A percentile compares a stretch with the other conserved stretches of the same genome.
phyloP scores from a whole-genome alignment of 345 rosid species.

The Ricinus communis region DNA sequence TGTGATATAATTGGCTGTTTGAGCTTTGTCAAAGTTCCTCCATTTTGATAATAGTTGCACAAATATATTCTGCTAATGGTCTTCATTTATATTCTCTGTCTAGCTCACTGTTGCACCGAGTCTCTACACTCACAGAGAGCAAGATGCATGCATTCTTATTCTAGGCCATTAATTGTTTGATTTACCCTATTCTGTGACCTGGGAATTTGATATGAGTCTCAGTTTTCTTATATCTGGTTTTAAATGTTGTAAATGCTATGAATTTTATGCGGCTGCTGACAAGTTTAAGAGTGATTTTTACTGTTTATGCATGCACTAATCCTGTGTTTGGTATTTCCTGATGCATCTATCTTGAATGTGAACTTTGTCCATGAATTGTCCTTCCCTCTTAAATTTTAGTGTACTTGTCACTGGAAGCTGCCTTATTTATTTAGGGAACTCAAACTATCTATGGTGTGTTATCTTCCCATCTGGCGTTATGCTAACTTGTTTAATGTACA shows the following conservation, averaged over 20 bases:
- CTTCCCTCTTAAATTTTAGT: not conserved
- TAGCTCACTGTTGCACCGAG: not conserved
- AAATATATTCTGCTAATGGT: not conserved
- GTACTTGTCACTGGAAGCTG: not conserved
- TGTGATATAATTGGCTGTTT: not conserved
- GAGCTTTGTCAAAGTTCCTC: not conserved
- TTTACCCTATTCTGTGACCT: not conserved
- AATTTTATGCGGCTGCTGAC: not conserved
- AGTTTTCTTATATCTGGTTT: not conserved
- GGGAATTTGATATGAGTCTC: not conserved
- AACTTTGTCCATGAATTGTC: not conserved
- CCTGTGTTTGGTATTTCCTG: not conserved
- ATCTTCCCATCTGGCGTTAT: not conserved
- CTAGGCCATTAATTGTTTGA: not conserved
- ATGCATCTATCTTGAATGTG: not conserved
- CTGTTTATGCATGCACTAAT: not conserved
- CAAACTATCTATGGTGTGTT: not conserved
- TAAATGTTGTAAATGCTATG: not conserved
- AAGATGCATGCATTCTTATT: not conserved
- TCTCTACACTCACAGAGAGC: not conserved
- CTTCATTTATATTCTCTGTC: not conserved
- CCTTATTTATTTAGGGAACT: not conserved
- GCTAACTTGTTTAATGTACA: slow-evolving; percentile 22
- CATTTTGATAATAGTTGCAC: not conserved
- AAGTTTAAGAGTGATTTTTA: not conserved